Conservation (phyloP, 768 basidiomycete species). For the Pisolithus albus region DNA sequence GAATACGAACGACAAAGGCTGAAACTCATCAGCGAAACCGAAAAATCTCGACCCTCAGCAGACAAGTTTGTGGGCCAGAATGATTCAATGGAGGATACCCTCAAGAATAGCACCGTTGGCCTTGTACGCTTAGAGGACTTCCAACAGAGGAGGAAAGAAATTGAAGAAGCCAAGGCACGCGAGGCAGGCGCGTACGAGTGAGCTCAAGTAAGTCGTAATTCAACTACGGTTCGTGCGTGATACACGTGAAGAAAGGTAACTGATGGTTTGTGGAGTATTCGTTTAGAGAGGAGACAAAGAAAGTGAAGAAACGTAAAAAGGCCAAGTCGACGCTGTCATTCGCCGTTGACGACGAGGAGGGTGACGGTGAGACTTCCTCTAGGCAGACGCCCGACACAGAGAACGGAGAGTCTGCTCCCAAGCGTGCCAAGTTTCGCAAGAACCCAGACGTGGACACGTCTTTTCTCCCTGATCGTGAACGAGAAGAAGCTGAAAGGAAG, state of each 20-base stretch:
- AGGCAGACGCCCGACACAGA: conserved; percentile 34
- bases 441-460: conserved; percentile 97
- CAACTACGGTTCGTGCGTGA: conserved; percentile 13
- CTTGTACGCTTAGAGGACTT: conserved; percentile 91
- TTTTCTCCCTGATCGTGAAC: conserved; percentile 95
- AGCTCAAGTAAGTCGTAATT: conserved; percentile 70
- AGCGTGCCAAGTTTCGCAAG: conserved; percentile 81
- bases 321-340: conserved; percentile 87
- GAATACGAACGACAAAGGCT: conserved; percentile 79
- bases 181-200: conserved; percentile 80
- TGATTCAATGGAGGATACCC: conserved; percentile 88
- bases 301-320: conserved; percentile 91
- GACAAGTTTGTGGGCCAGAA: conserved; percentile 91
- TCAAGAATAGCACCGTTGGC: conserved; percentile 89
- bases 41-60: conserved; percentile 81
- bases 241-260: conserved; percentile 36
- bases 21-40: conserved; percentile 78
- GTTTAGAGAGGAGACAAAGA: conserved; percentile 84
- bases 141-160: conserved; percentile 76
- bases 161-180: conserved; percentile 87
- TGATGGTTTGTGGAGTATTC: conserved; percentile 74
- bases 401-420: conserved; percentile 44
- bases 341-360: conserved; percentile 76
- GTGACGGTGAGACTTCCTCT: conserved; percentile 35
- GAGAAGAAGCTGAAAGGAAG: conserved; percentile 86